These are phyloP conservation scores for thale cress (Arabidopsis thaliana) DNA, from an alignment of 345 rosid genomes.

Conservation along the genomic window DNA sequence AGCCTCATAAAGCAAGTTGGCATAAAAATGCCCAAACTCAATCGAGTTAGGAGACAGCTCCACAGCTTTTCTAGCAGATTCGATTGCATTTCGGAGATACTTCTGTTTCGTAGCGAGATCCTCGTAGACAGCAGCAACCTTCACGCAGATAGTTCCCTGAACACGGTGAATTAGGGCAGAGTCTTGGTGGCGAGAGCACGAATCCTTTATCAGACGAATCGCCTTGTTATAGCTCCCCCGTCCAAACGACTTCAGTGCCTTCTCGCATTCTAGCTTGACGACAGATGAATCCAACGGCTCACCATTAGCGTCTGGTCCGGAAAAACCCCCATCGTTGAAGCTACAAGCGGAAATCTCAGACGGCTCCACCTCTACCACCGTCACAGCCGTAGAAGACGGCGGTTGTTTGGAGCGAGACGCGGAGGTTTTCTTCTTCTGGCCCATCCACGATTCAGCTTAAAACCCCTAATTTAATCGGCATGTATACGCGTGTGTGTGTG, in stretches of 20 bases:
- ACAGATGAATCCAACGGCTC: conserved; percentile 44
- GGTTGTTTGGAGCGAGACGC: conserved; percentile 66
- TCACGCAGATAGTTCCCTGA: conserved; percentile 76
- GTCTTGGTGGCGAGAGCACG: conserved; percentile 60
- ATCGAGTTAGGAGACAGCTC: conserved; percentile 78
- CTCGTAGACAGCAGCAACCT: conserved; percentile 76
- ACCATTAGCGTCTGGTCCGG: conserved; percentile 40
- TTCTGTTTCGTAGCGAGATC: conserved; percentile 76
- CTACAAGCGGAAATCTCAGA: conserved; percentile 28
- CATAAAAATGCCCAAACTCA: conserved; percentile 84
- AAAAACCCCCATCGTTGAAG: neutral
- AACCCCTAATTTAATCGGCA: conserved; percentile 47
- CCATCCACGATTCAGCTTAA: conserved; percentile 58
- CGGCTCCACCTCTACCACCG: conserved; percentile 32
- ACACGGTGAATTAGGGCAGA: conserved; percentile 77
- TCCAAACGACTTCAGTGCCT: conserved; percentile 77
- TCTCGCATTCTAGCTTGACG: conserved; percentile 82
- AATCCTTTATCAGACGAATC: conserved; percentile 84
- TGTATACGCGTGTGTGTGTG: neutral
- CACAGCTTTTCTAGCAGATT: conserved; percentile 72
- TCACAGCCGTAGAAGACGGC: conserved; percentile 37
- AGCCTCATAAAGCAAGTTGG: conserved; percentile 80
- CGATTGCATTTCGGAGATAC: conserved; percentile 70
- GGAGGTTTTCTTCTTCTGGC: conserved; percentile 72
- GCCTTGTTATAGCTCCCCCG: conserved; percentile 90